A percentile compares a stretch with the other conserved stretches of the same genome.
Conservation (phyloP, 2,329 filamentous ascomycete species). For the Beauveria brongniartii region DNA sequence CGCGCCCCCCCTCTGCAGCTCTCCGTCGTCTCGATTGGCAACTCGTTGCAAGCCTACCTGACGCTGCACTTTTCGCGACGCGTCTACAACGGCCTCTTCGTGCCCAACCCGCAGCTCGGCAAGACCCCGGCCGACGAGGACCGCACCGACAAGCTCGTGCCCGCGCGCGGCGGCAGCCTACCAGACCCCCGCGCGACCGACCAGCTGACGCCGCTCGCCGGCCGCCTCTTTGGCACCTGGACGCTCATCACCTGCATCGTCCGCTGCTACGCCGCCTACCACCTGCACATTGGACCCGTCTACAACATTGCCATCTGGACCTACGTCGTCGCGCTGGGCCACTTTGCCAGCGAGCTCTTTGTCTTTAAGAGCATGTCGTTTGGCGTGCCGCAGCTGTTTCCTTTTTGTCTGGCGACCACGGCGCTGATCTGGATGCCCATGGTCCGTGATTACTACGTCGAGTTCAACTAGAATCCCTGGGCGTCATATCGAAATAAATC, state of each 20-base stretch:
- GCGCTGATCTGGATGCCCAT: constrained; percentile 53
- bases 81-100: constrained; percentile 66
- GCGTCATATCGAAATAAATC: background rate
- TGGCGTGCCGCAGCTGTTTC: constrained; percentile 47
- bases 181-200: constrained; percentile 41
- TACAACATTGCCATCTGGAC: constrained; percentile 80
- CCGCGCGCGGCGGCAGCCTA: background rate
- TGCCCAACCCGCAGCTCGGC: constrained; percentile 40
- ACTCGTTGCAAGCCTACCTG: constrained; percentile 74
- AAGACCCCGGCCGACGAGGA: constrained; percentile 24
- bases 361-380: constrained; percentile 69
- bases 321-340: constrained; percentile 67
- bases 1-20: constrained; percentile 45
- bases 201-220: constrained; percentile 66
- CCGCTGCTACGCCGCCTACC: constrained; percentile 75
- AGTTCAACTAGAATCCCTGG: constrained; percentile 22
- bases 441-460: constrained; percentile 65
- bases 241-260: constrained; percentile 71
- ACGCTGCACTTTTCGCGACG: constrained; percentile 78
- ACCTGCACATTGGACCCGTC: constrained; percentile 61
- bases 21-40: constrained; percentile 72
- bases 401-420: constrained; percentile 41
- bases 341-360: constrained; percentile 75
- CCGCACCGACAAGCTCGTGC: constrained; percentile 12
- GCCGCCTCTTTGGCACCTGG: constrained; percentile 81